A percentile compares a stretch with the other conserved stretches of the same genome.
phyloP scores from a whole-genome alignment of 306 rosid species.

The Oemleria cerasiformis region DNA sequence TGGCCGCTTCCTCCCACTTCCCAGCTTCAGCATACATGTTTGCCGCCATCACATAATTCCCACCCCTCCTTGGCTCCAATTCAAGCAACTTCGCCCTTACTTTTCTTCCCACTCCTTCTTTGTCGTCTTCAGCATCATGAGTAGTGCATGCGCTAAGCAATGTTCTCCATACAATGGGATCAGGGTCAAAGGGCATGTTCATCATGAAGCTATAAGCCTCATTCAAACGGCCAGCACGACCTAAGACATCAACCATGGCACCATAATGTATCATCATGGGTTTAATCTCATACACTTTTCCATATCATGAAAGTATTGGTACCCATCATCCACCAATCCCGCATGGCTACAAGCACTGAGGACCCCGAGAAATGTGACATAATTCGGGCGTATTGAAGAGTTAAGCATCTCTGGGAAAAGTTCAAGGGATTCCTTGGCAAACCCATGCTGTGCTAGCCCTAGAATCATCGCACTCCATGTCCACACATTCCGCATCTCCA shows the following conservation, averaged over 20 bases:
- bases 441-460: slow-evolving; percentile 89
- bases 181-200: slow-evolving; percentile 66
- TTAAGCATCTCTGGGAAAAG: slow-evolving; percentile 48
- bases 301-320: slow-evolving; percentile 60
- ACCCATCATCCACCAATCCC: slow-evolving; percentile 66
- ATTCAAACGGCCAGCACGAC: slow-evolving; percentile 63
- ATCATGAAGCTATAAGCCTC: slow-evolving; percentile 67
- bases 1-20: slow-evolving; percentile 82
- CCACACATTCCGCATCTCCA: slow-evolving; percentile 74
- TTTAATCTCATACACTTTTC: slow-evolving; percentile 58
- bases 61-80: slow-evolving; percentile 79
- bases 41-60: slow-evolving; percentile 75
- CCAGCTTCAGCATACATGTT: slow-evolving; percentile 81
- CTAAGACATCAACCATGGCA: slow-evolving; percentile 77
- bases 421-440: slow-evolving; percentile 63
- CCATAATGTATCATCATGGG: slow-evolving; percentile 78
- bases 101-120: slow-evolving; percentile 46
- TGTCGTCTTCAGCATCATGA: slow-evolving; percentile 40
- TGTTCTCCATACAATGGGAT: slow-evolving; percentile 74
- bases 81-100: slow-evolving; percentile 62
- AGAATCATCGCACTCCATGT: slow-evolving; percentile 94
- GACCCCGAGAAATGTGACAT: slow-evolving; percentile 78
- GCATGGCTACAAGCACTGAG: slow-evolving; percentile 91
- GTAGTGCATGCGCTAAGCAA: slow-evolving; percentile 69
- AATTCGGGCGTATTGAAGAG: slow-evolving; percentile 55